Conservation (phyloP, 148 eudicot species). For the Rhododendron williamsianum region DNA sequence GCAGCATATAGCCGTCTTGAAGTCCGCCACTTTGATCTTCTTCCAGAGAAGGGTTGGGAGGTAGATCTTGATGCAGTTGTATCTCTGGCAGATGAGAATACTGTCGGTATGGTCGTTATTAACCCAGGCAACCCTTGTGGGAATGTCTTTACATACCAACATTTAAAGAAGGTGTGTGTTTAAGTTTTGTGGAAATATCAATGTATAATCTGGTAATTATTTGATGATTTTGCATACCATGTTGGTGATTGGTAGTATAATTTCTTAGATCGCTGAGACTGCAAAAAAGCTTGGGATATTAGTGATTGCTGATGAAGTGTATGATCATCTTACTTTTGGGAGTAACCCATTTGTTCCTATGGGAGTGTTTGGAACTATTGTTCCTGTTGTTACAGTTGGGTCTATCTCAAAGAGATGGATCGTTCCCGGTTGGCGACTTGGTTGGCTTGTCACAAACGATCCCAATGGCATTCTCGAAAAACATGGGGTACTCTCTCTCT, state of each 20-base stretch:
- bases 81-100: conserved; percentile 46
- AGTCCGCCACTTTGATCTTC: conserved; percentile 44
- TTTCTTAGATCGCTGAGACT: conserved; percentile 53
- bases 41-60: conserved; percentile 48
- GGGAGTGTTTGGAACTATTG: conserved; percentile 62
- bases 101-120: conserved; percentile 46
- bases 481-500: conserved; percentile 33
- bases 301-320: conserved; percentile 72
- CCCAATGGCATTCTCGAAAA: conserved; percentile 39
- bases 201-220: neutral
- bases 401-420: conserved; percentile 78
- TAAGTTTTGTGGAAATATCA: neutral
- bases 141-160: conserved; percentile 34
- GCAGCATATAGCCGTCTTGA: conserved; percentile 28
- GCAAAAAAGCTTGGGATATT: conserved; percentile 70
- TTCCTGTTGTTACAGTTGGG: conserved; percentile 62
- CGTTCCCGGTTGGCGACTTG: conserved; percentile 91
- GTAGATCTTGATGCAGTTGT: conserved; percentile 37
- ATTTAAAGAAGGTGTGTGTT: conserved; percentile 36
- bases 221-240: neutral
- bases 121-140: conserved; percentile 64
- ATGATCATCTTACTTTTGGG: conserved; percentile 62
- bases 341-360: conserved; percentile 67
- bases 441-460: conserved; percentile 66
- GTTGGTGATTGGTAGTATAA: neutral